phyloP scores from a whole-genome alignment of 2,329 filamentous ascomycete genomes.

The Colletotrichum graminicola region DNA sequence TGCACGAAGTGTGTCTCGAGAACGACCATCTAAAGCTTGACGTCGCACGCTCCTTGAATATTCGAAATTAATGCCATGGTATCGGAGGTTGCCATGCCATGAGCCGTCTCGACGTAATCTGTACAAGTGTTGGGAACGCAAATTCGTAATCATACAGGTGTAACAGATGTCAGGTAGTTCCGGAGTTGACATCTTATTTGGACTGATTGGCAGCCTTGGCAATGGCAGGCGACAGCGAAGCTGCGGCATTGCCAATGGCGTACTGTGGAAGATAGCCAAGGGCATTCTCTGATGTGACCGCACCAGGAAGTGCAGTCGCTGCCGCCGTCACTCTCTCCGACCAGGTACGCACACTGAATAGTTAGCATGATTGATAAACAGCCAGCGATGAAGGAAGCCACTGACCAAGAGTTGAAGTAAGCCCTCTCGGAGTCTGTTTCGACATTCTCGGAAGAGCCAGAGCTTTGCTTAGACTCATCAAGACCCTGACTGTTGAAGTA shows the following conservation, averaged over 20 bases:
- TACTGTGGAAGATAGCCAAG: conserved; percentile 68
- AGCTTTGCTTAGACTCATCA: conserved; percentile 28
- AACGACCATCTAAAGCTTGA: not conserved
- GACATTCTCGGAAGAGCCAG: conserved; percentile 39
- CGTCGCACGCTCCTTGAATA: conserved; percentile 6
- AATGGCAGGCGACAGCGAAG: conserved; percentile 61
- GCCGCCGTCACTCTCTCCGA: conserved; percentile 62
- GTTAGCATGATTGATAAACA: too few species aligned
- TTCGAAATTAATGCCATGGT: conserved; percentile 19
- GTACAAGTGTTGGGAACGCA: conserved; percentile 24
- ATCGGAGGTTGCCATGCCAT: conserved; percentile 11
- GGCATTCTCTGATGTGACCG: conserved; percentile 66
- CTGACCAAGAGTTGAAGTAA: conserved; percentile 54
- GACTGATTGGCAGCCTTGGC: conserved; percentile 53
- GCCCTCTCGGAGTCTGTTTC: conserved; percentile 61
- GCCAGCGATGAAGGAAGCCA: not conserved
- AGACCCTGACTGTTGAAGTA: conserved; percentile 39
- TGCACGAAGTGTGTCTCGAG: conserved; percentile 13
- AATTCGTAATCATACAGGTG: conserved; percentile 20
- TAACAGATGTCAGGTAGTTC: conserved; percentile 19
- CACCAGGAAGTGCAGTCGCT: conserved; percentile 58
- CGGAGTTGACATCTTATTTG: conserved; percentile 11
- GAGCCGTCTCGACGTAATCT: conserved; percentile 14
- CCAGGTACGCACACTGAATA: conserved; percentile 34
- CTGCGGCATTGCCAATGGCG: conserved; percentile 61